These are phyloP conservation scores for Parastagonospora avenae DNA, from an alignment of 2,329 filamentous ascomycete species.

Conservation along the genomic window DNA sequence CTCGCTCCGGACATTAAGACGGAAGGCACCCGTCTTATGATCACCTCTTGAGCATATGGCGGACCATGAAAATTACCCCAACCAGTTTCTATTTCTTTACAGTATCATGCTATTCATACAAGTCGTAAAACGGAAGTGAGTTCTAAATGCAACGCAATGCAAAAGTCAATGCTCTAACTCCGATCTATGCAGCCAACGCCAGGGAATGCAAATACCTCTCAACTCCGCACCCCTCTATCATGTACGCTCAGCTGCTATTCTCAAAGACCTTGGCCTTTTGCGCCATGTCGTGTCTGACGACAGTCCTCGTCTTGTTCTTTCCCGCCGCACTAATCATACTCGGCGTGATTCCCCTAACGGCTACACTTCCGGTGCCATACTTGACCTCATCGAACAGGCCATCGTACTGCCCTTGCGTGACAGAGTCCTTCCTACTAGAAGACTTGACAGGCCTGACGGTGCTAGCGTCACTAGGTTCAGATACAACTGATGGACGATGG, in stretches of 20 bases:
- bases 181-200: not conserved
- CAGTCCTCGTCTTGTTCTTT: conserved; percentile 43
- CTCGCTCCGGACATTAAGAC: too few species aligned
- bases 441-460: conserved; percentile 37
- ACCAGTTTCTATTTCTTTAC: not conserved
- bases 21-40: too few species aligned
- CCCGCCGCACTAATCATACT: conserved; percentile 43
- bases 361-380: conserved; percentile 40
- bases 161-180: not conserved
- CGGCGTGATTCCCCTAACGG: conserved; percentile 43
- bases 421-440: conserved; percentile 37
- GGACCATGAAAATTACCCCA: too few species aligned
- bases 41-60: too few species aligned
- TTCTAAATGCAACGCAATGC: not conserved
- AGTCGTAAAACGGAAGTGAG: not conserved
- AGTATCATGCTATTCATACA: not conserved
- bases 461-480: conserved; percentile 43
- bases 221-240: not conserved
- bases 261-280: conserved; percentile 41
- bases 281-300: conserved; percentile 40
- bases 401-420: conserved; percentile 36
- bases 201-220: conserved; percentile 1
- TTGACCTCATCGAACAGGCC: conserved; percentile 32
- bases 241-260: not conserved
- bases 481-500: conserved; percentile 27